Conservation (phyloP, 768 basidiomycete species). For the Antrodiella citrinella region DNA sequence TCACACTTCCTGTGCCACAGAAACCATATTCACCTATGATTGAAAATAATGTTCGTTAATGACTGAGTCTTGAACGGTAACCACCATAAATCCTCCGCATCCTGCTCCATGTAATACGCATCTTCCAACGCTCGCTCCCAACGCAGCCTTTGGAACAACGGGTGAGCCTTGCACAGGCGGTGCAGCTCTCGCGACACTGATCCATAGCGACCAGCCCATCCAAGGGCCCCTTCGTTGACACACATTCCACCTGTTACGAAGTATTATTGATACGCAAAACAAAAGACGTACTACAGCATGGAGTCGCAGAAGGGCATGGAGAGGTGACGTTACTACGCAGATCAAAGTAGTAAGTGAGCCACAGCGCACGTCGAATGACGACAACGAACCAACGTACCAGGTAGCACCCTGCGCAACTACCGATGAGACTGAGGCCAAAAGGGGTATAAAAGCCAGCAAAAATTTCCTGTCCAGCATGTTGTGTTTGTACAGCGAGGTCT, state of each 20-base stretch:
- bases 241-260: too few relatives aligned
- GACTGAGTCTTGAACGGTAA: too few relatives aligned
- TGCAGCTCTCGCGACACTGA: too few relatives aligned
- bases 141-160: too few relatives aligned
- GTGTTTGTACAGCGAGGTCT: not conserved
- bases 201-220: too few relatives aligned
- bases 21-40: slow-evolving; percentile 47
- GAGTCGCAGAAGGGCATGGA: slow-evolving; percentile 28
- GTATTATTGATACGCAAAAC: too few relatives aligned
- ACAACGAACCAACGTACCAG: slow-evolving; percentile 12
- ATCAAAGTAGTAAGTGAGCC: not conserved
- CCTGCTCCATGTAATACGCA: too few relatives aligned
- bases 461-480: not conserved
- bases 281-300: slow-evolving; percentile 36
- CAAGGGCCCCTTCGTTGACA: too few relatives aligned
- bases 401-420: slow-evolving; percentile 15
- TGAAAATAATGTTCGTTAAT: too few relatives aligned
- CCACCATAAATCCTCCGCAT: too few relatives aligned
- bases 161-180: too few relatives aligned
- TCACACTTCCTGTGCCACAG: slow-evolving; percentile 37
- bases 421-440: slow-evolving; percentile 4
- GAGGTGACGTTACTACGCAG: slow-evolving; percentile 28
- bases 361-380: not conserved
- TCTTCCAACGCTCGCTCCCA: too few relatives aligned
- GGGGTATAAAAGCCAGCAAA: slow-evolving; percentile 7